Conservation (phyloP, 352 stramenopile genomes). For the Blastocystis hominis region DNA sequence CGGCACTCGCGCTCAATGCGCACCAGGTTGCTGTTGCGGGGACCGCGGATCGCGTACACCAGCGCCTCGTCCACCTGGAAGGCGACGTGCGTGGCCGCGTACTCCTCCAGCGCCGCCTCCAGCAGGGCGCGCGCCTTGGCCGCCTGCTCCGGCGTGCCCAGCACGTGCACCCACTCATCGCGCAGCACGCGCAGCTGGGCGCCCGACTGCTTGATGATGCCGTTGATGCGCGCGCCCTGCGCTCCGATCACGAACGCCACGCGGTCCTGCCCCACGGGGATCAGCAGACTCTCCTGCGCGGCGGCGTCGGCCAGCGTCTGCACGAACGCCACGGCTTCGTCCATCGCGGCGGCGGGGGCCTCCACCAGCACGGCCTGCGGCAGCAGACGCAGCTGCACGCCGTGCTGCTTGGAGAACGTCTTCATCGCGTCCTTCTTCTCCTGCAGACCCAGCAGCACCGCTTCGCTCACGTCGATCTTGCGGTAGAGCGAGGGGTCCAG, state of each 20-base stretch:
- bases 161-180: background rate
- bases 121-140: background rate
- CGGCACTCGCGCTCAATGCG: background rate
- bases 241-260: background rate
- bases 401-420: background rate
- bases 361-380: background rate
- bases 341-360: background rate
- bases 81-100: background rate
- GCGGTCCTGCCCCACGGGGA: background rate
- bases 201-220: background rate
- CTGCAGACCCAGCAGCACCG: background rate
- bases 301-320: background rate
- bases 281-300: background rate
- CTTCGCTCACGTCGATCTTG: background rate
- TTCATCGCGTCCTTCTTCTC: background rate
- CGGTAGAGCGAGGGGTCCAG: background rate
- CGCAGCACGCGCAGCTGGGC: background rate
- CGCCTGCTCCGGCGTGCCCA: background rate
- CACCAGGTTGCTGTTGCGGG: background rate
- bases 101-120: background rate
- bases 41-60: too few species aligned
- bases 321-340: background rate
- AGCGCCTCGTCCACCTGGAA: background rate
- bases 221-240: background rate
- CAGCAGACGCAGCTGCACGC: too few species aligned